Conservation (phyloP, 208 protist genomes). For the Trypanosoma conorhini region DNA sequence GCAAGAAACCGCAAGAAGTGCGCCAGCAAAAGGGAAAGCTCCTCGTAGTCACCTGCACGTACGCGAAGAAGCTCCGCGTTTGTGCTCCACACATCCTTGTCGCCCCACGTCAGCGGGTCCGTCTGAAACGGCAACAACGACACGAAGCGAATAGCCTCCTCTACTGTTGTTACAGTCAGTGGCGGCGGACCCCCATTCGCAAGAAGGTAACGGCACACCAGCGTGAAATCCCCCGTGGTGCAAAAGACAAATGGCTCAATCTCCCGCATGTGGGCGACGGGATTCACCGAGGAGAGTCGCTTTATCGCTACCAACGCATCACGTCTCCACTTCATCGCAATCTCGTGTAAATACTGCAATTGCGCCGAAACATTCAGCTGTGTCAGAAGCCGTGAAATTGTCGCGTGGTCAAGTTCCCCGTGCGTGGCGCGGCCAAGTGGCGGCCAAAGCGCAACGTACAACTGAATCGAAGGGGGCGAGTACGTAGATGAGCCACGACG, state of each 20-base stretch:
- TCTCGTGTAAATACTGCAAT: conserved; percentile 63
- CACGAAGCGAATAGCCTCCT: conserved; percentile 80
- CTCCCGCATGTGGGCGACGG: conserved; percentile 47
- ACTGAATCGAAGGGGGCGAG: conserved; percentile 51
- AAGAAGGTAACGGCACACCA: conserved; percentile 74
- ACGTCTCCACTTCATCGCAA: conserved; percentile 59
- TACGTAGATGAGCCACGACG: not conserved
- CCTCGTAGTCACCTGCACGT: conserved; percentile 69
- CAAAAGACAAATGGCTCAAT: conserved; percentile 77
- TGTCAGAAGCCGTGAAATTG: conserved; percentile 38
- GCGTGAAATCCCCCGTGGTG: conserved; percentile 68
- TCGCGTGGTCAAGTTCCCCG: conserved; percentile 28
- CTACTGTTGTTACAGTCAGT: conserved; percentile 44
- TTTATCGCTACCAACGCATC: conserved; percentile 40
- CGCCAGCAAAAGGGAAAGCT: conserved; percentile 74
- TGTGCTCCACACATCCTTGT: conserved; percentile 75
- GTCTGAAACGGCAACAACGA: conserved; percentile 63
- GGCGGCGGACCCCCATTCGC: conserved; percentile 63
- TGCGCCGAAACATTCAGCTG: conserved; percentile 55
- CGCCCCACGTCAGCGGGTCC: conserved; percentile 61
- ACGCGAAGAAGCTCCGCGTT: conserved; percentile 70
- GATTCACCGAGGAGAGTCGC: conserved; percentile 55
- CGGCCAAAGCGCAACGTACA: conserved; percentile 84
- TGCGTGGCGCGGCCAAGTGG: conserved; percentile 54
- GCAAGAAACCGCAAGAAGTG: conserved; percentile 74